These are phyloP conservation scores for Glaciozyma martinii DNA, from an alignment of 768 basidiomycete species.

Conservation along the genomic window DNA sequence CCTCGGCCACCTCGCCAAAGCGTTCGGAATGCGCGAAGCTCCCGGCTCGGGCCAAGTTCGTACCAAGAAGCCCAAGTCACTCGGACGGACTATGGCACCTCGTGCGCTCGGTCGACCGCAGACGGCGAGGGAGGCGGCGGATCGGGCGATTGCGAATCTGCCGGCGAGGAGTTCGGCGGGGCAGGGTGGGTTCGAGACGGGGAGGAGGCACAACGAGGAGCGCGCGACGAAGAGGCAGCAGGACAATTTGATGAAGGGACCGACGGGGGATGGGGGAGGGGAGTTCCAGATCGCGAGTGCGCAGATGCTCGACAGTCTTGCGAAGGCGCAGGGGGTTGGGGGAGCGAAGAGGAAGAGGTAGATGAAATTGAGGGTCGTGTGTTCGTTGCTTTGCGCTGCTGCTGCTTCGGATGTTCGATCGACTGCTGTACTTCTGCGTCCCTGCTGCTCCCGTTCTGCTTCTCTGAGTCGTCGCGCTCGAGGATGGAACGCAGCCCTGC, in stretches of 20 bases:
- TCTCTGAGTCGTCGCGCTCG: no score
- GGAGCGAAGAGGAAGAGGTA: conserved; percentile 1
- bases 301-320: conserved; percentile 5
- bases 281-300: conserved; percentile 28
- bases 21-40: conserved; percentile 81
- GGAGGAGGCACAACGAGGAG: conserved; percentile 19
- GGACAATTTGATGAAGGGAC: conserved; percentile 26
- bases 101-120: neutral
- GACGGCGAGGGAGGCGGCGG: neutral
- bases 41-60: conserved; percentile 42
- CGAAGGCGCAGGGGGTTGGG: neutral
- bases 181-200: conserved; percentile 21
- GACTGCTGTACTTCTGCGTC: no score
- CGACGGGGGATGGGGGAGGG: conserved; percentile 8
- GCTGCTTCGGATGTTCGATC: no score
- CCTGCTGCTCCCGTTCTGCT: no score
- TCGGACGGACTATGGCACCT: neutral
- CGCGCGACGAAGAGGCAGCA: conserved; percentile 16
- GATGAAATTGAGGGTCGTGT: no score
- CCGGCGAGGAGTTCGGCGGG: neutral
- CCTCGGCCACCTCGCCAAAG: conserved; percentile 81
- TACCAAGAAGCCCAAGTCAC: neutral
- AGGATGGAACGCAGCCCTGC: no score
- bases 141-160: neutral
- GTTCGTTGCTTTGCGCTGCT: no score